A percentile compares a stretch with the other conserved stretches of the same genome.
Evolutionary conservation across 768 basidiomycete species (phyloP).

Genomic region (Russula abietina): DNA sequence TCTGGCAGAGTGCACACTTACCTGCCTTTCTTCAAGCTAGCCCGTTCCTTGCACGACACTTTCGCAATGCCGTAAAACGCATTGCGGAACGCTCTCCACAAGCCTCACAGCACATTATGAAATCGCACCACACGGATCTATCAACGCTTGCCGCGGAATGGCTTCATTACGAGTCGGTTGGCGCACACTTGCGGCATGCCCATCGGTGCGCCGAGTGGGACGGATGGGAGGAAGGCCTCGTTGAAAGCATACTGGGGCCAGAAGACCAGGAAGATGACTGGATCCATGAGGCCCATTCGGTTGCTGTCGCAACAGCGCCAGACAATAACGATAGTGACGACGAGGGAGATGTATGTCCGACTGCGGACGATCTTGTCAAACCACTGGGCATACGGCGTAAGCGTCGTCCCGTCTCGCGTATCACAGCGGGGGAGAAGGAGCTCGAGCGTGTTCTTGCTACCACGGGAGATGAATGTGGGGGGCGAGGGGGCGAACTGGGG

Average conservation of each 20-base stretch:
- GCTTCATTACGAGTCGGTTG: conserved; percentile 64
- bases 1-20: conserved; percentile 81
- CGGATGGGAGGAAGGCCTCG: conserved; percentile 84
- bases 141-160: conserved; percentile 55
- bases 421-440: conserved; percentile 52
- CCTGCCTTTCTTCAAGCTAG: conserved; percentile 76
- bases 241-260: conserved; percentile 66
- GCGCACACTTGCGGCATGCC: conserved; percentile 62
- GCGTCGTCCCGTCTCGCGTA: conserved; percentile 45
- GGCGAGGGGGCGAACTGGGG: conserved; percentile 72
- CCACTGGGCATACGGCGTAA: conserved; percentile 21
- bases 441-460: conserved; percentile 64
- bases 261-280: conserved; percentile 68
- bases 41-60: conserved; percentile 65
- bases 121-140: conserved; percentile 31
- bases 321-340: conserved; percentile 9
- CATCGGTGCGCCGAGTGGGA: conserved; percentile 86
- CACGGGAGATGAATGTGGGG: conserved; percentile 73
- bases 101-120: conserved; percentile 26
- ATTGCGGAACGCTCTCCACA: conserved; percentile 33
- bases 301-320: background rate
- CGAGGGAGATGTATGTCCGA: conserved; percentile 17
- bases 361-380: conserved; percentile 22
- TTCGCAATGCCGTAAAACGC: conserved; percentile 56
- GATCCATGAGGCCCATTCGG: conserved; percentile 35